Conservation (phyloP, 164 flowering plant genomes). For the Cinnamomum chago region DNA sequence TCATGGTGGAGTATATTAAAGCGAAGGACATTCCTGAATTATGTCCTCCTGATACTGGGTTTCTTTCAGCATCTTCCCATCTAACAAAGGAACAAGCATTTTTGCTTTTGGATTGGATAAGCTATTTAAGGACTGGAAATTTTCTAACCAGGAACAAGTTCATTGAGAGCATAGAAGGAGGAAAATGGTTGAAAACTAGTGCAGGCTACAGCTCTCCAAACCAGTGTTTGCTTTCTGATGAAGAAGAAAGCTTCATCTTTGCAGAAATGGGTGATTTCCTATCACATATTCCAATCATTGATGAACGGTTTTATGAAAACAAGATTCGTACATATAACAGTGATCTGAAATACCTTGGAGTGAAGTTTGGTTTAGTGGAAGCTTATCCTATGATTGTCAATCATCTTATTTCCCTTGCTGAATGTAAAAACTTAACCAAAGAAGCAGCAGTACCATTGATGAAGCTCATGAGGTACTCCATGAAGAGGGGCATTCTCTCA, state of each 20-base stretch:
- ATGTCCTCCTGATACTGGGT: slow-evolving; percentile 39
- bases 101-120: slow-evolving; percentile 49
- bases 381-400: slow-evolving; percentile 47
- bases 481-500: slow-evolving; percentile 23
- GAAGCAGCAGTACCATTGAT: slow-evolving; percentile 38
- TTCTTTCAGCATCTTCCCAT: slow-evolving; percentile 34
- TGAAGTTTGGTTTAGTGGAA: slow-evolving; percentile 41
- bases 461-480: slow-evolving; percentile 37
- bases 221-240: slow-evolving; percentile 34
- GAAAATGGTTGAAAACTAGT: slow-evolving; percentile 48
- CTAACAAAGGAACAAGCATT: slow-evolving; percentile 44
- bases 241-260: slow-evolving; percentile 33
- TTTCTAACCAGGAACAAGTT: slow-evolving; percentile 25
- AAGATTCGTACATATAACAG: slow-evolving; percentile 29
- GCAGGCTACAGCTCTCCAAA: slow-evolving; percentile 42
- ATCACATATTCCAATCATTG: slow-evolving; percentile 53
- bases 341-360: slow-evolving; percentile 49
- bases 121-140: slow-evolving; percentile 6
- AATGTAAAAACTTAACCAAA: slow-evolving; percentile 23
- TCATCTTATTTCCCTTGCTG: slow-evolving; percentile 42
- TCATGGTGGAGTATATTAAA: slow-evolving; percentile 23
- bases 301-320: slow-evolving; percentile 37
- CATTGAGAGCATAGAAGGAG: slow-evolving; percentile 35
- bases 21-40: slow-evolving; percentile 52
- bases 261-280: slow-evolving; percentile 38